phyloP scores from a whole-genome alignment of 306 rosid species.

The Quercus suber region DNA sequence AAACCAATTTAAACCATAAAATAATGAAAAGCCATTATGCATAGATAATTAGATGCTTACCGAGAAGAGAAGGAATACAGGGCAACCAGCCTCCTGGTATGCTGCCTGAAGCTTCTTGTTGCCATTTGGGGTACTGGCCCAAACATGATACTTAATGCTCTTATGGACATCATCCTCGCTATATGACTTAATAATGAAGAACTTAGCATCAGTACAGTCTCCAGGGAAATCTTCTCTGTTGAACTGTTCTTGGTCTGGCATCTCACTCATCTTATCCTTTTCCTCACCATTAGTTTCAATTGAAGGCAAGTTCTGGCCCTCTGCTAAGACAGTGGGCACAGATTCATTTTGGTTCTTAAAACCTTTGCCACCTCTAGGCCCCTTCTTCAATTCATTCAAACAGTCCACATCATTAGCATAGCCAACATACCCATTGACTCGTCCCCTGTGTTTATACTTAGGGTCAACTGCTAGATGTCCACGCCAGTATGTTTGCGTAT shows the following conservation, averaged over 20 bases:
- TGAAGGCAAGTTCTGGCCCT: slow-evolving; percentile 59
- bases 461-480: slow-evolving; percentile 80
- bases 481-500: slow-evolving; percentile 64
- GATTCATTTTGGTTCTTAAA: slow-evolving; percentile 69
- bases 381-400: slow-evolving; percentile 82
- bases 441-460: slow-evolving; percentile 80
- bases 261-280: slow-evolving; percentile 39
- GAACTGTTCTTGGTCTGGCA: slow-evolving; percentile 69
- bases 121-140: slow-evolving; percentile 98
- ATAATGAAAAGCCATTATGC: not conserved
- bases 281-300: slow-evolving; percentile 50
- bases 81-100: slow-evolving; percentile 82
- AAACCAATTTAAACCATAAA: not conserved
- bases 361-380: slow-evolving; percentile 87
- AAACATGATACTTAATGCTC: slow-evolving; percentile 89
- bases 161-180: slow-evolving; percentile 97
- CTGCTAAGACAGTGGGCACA: slow-evolving; percentile 49
- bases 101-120: slow-evolving; percentile 98
- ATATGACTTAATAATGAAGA: slow-evolving; percentile 84
- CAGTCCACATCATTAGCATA: slow-evolving; percentile 92
- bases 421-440: slow-evolving; percentile 34
- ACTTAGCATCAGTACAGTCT: slow-evolving; percentile 62
- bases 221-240: slow-evolving; percentile 67
- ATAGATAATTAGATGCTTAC: slow-evolving; percentile 33
- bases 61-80: slow-evolving; percentile 78